phyloP scores from a whole-genome alignment of 1,284 basidiomycete species.

The Trametes hirsuta region DNA sequence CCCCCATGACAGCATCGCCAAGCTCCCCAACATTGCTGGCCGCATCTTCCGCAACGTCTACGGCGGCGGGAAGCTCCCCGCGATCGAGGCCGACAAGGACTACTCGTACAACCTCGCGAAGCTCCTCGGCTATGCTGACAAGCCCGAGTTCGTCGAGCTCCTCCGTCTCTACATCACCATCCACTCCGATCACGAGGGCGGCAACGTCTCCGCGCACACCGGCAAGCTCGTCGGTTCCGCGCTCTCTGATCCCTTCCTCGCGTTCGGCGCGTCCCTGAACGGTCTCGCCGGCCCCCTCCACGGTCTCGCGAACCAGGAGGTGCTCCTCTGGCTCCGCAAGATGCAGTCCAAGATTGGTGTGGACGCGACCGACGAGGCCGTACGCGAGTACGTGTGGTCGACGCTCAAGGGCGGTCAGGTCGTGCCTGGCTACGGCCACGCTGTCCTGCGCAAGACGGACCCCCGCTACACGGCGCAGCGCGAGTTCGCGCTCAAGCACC shows the following conservation, averaged over 20 bases:
- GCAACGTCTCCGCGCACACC: constrained; percentile 97
- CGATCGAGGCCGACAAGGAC: constrained; percentile 88
- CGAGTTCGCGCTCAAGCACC: constrained; percentile 91
- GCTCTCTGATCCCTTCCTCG: constrained; percentile 96
- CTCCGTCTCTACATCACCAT: constrained; percentile 98
- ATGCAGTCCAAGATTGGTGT: constrained; percentile 88
- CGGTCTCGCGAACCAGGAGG: constrained; percentile 97
- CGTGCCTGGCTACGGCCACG: constrained; percentile 95
- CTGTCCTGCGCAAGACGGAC: constrained; percentile 96
- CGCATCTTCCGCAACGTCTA: constrained; percentile 97
- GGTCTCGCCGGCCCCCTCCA: constrained; percentile 98
- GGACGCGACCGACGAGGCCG: constrained; percentile 80
- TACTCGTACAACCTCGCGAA: constrained; percentile 93
- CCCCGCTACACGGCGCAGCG: constrained; percentile 96
- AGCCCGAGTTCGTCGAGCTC: constrained; percentile 90
- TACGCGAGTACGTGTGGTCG: constrained; percentile 92
- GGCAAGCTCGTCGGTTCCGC: constrained; percentile 97
- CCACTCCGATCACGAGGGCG: constrained; percentile 98
- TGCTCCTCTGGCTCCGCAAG: constrained; percentile 87
- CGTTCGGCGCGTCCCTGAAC: constrained; percentile 92
- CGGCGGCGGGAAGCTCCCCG: constrained; percentile 86
- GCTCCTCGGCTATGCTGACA: constrained; percentile 92
- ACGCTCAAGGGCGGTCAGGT: constrained; percentile 92
- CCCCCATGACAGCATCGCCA: constrained; percentile 73
- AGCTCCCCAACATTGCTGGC: constrained; percentile 95